phyloP scores from a whole-genome alignment of 2,329 filamentous ascomycete species.

The Exutisphaerella laricina region DNA sequence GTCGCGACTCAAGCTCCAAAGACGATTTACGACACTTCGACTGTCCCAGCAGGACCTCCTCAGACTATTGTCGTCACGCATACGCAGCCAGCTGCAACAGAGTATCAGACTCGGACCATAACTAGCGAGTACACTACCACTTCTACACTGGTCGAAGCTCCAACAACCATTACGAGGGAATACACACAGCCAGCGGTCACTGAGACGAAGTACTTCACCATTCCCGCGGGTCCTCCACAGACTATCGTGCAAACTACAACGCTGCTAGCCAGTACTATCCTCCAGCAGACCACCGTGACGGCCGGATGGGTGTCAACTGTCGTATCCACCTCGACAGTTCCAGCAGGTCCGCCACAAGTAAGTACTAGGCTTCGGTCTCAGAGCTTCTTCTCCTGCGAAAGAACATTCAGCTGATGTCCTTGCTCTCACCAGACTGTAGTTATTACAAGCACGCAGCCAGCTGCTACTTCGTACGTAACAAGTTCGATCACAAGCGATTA shows the following conservation, averaged over 20 bases:
- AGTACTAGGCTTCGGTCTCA: too few relatives aligned
- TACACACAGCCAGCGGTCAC: slow-evolving; percentile 1
- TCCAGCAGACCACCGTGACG: not conserved
- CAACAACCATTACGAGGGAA: not conserved
- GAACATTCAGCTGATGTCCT: too few relatives aligned
- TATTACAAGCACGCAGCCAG: not conserved
- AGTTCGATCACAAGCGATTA: slow-evolving; percentile 3
- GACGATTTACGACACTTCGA: not conserved
- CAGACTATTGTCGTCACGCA: slow-evolving; percentile 1
- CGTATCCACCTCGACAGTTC: not conserved
- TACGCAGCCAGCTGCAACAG: not conserved
- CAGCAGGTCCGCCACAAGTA: slow-evolving; percentile 3
- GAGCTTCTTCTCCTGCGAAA: too few relatives aligned
- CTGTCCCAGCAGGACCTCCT: not conserved
- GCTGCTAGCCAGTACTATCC: slow-evolving; percentile 1
- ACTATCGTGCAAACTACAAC: not conserved
- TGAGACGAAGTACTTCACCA: not conserved
- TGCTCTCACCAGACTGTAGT: too few relatives aligned
- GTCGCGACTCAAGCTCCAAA: slow-evolving; percentile 1
- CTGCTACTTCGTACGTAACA: not conserved
- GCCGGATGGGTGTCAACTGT: not conserved
- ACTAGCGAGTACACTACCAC: slow-evolving; percentile 3
- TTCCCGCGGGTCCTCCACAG: not conserved
- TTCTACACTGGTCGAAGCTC: slow-evolving; percentile 2
- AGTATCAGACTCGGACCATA: slow-evolving; percentile 1